These are phyloP conservation scores for Sarocladiaceae sp. DNA, from an alignment of 2,329 filamentous ascomycete genomes.

Conservation along the genomic window DNA sequence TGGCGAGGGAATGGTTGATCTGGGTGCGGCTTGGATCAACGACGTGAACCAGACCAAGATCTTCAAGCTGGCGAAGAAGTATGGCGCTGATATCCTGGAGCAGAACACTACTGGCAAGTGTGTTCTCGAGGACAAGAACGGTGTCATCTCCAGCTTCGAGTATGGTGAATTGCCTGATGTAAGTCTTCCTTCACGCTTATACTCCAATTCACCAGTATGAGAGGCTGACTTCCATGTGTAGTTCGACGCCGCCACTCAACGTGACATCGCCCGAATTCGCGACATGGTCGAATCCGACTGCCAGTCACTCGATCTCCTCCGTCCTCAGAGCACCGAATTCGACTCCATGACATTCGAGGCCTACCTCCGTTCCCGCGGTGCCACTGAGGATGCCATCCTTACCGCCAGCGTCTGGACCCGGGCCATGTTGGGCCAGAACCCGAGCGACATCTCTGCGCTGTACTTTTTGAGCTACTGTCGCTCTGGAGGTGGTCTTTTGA, in stretches of 20 bases:
- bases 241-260: constrained; percentile 7
- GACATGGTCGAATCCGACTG: constrained; percentile 25
- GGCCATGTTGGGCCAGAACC: constrained; percentile 47
- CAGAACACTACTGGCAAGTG: constrained; percentile 42
- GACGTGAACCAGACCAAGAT: constrained; percentile 26
- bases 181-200: neutral
- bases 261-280: constrained; percentile 15
- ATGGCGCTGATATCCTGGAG: constrained; percentile 37
- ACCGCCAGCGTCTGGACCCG: constrained; percentile 41
- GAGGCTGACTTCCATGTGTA: no score
- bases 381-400: constrained; percentile 22
- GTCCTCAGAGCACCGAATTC: constrained; percentile 16
- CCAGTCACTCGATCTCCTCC: constrained; percentile 19
- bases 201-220: neutral
- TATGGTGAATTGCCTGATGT: constrained; percentile 20
- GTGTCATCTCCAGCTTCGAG: constrained; percentile 17
- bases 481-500: constrained; percentile 44
- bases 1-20: constrained; percentile 13
- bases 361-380: constrained; percentile 20
- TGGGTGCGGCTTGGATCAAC: constrained; percentile 19
- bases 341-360: constrained; percentile 25
- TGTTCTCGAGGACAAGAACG: constrained; percentile 35
- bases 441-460: constrained; percentile 43
- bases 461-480: constrained; percentile 55
- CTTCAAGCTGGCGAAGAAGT: constrained; percentile 31